Evolutionary conservation across 139 green algal species (phyloP).

Genomic region (Spirogloea muscicola): DNA sequence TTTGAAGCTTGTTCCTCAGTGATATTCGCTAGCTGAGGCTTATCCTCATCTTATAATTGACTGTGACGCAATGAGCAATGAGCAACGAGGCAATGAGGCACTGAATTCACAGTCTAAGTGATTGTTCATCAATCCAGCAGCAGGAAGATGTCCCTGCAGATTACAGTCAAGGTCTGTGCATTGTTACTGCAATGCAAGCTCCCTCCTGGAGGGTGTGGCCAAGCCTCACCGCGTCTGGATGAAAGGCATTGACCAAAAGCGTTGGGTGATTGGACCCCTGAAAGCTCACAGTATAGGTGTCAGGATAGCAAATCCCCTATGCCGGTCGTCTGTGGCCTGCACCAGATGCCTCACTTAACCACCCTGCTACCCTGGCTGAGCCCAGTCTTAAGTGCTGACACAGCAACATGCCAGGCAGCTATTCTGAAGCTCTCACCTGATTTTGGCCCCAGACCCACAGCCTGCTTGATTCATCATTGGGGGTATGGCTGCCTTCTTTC

Average conservation of each 20-base stretch:
- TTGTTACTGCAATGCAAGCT: too few relatives aligned
- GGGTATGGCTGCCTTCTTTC: not conserved
- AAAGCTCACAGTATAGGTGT: conserved; percentile 1
- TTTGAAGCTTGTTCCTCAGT: not conserved
- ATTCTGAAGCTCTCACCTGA: conserved; percentile 1
- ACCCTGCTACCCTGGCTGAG: too few relatives aligned
- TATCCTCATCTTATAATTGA: not conserved
- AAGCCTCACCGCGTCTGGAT: too few relatives aligned
- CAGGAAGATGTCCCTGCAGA: too few relatives aligned
- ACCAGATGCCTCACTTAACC: not conserved
- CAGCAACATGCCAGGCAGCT: too few relatives aligned
- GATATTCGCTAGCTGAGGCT: not conserved
- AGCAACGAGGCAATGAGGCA: not conserved
- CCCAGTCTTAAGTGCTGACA: too few relatives aligned
- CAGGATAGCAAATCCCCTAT: not conserved
- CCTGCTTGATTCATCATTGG: conserved; percentile 23
- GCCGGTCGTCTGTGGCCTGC: not conserved
- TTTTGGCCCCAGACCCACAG: conserved; percentile 36
- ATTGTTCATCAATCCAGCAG: too few relatives aligned
- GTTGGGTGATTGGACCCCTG: conserved; percentile 31
- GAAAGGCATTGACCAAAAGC: conserved; percentile 14
- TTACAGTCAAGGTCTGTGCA: too few relatives aligned
- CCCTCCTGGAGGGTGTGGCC: too few relatives aligned
- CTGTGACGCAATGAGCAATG: not conserved
- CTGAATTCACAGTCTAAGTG: too few relatives aligned